Conservation (phyloP, 2,329 filamentous ascomycete genomes). For the Pseudocercospora fuligena region DNA sequence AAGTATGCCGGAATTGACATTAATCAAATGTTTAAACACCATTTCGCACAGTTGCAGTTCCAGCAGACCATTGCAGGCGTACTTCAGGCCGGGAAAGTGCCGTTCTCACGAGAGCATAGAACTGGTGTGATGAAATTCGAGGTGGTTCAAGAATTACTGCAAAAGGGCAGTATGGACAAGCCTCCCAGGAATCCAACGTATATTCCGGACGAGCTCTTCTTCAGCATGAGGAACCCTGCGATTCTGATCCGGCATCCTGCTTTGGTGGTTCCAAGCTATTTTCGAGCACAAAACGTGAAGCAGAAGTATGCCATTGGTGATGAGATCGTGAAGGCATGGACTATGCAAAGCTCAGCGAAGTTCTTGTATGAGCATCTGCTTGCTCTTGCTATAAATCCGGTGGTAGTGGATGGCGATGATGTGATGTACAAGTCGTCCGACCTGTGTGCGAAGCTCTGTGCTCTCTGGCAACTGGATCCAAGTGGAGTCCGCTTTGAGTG, state of each 20-base stretch:
- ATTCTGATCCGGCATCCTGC: conserved; percentile 5
- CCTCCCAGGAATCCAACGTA: background rate
- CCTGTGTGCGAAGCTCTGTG: background rate
- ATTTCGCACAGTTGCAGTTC: background rate
- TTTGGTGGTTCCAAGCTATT: conserved; percentile 1
- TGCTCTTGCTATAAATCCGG: background rate
- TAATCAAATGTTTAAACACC: background rate
- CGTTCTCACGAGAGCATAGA: background rate
- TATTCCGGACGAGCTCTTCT: background rate
- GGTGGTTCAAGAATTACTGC: background rate
- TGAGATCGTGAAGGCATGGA: background rate
- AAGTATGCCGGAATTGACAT: background rate
- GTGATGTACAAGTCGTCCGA: background rate
- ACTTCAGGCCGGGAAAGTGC: too few species aligned
- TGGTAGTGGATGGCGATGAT: conserved; percentile 6
- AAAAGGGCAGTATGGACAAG: background rate
- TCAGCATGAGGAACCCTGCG: background rate
- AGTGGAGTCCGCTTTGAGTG: background rate
- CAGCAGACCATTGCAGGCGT: background rate
- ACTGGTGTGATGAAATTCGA: background rate
- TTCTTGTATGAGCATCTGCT: conserved; percentile 4
- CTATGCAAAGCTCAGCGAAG: background rate
- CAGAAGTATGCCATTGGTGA: conserved; percentile 7
- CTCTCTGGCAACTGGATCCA: background rate
- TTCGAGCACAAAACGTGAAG: background rate